These are phyloP conservation scores for Mycena polygramma DNA, from an alignment of 768 basidiomycete species.

Conservation along the genomic window DNA sequence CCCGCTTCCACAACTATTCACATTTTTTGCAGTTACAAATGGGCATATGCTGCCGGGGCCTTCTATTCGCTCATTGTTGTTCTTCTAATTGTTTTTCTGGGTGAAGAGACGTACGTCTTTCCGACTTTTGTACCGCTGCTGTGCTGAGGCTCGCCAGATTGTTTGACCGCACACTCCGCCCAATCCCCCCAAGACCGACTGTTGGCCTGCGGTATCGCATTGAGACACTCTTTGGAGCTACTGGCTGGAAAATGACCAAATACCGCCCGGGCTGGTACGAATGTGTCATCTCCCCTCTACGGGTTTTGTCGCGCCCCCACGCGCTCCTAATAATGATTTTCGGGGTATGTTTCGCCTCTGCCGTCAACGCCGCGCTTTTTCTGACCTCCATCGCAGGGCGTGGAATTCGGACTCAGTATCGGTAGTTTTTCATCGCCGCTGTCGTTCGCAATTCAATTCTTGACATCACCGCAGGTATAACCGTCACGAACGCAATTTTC, in stretches of 20 bases:
- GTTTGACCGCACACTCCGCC: slow-evolving; percentile 64
- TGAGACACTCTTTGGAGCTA: slow-evolving; percentile 66
- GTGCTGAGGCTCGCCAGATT: slow-evolving; percentile 51
- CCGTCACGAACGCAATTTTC: slow-evolving; percentile 67
- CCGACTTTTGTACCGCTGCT: slow-evolving; percentile 47
- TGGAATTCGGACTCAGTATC: slow-evolving; percentile 61
- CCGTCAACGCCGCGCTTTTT: no score
- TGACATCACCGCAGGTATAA: slow-evolving; percentile 46
- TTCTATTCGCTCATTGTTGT: slow-evolving; percentile 59
- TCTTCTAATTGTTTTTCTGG: slow-evolving; percentile 58
- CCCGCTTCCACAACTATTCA: background rate
- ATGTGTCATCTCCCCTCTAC: slow-evolving; percentile 41
- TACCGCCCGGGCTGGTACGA: slow-evolving; percentile 54
- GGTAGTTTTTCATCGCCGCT: slow-evolving; percentile 42
- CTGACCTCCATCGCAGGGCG: slow-evolving; percentile 40
- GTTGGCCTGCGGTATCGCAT: slow-evolving; percentile 59
- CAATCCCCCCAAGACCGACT: slow-evolving; percentile 54
- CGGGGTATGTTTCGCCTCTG: slow-evolving; percentile 42
- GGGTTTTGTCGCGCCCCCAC: slow-evolving; percentile 60
- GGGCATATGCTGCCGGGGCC: slow-evolving; percentile 63
- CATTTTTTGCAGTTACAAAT: slow-evolving; percentile 48
- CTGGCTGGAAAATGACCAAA: slow-evolving; percentile 63
- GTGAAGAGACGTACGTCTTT: slow-evolving; percentile 60
- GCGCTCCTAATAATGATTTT: slow-evolving; percentile 51
- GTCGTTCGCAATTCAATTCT: background rate